Conservation (phyloP, 306 rosid genomes). For the Canavalia ensiformis region DNA sequence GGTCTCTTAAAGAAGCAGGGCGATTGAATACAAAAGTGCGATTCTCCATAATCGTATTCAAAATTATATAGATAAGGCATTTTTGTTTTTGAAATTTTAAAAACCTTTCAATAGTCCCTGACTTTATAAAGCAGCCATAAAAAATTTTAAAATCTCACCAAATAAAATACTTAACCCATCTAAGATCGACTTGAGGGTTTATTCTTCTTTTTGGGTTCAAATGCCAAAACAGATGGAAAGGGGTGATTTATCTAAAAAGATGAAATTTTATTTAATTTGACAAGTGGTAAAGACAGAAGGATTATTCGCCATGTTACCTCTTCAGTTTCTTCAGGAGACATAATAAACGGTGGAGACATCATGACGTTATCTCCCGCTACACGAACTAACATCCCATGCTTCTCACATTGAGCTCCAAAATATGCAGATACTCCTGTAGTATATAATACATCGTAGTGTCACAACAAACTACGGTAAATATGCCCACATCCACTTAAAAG, state of each 20-base stretch:
- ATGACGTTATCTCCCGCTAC: constrained; percentile 81
- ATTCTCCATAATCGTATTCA: background rate
- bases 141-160: too few species aligned
- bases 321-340: constrained; percentile 74
- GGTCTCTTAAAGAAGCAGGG: background rate
- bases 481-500: constrained; percentile 15
- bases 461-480: constrained; percentile 16
- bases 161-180: too few species aligned
- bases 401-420: constrained; percentile 86
- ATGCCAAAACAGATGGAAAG: background rate
- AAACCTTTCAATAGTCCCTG: too few species aligned
- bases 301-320: constrained; percentile 64
- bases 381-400: constrained; percentile 85
- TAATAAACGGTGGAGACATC: constrained; percentile 88
- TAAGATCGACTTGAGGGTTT: background rate
- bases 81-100: too few species aligned
- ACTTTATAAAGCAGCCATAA: too few species aligned
- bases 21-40: background rate
- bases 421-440: constrained; percentile 75
- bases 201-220: background rate
- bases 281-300: constrained; percentile 18
- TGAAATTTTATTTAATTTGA: background rate
- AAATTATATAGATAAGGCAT: too few species aligned
- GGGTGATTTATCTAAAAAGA: background rate
- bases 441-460: constrained; percentile 22